Evolutionary conservation across 768 basidiomycete genomes (phyloP).

Genomic region (Brasilioporus rufonigricans): DNA sequence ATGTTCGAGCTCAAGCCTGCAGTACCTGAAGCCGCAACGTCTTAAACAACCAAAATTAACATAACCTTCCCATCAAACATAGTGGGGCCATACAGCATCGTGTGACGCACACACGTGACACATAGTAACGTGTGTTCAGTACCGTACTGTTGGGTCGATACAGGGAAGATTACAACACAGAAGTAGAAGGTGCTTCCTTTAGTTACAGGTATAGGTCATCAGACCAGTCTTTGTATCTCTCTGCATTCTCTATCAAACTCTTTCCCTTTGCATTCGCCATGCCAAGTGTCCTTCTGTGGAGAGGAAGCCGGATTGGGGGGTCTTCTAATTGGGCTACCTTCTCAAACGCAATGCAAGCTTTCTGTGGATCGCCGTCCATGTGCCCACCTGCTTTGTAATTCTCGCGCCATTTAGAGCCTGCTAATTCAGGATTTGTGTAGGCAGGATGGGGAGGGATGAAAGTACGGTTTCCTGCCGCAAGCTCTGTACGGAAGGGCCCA

Average conservation of each 20-base stretch:
- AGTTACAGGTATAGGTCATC: slow-evolving; percentile 20
- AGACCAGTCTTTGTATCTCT: slow-evolving; percentile 24
- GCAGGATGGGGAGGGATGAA: slow-evolving; percentile 11
- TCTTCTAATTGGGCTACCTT: slow-evolving; percentile 18
- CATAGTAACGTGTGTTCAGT: neutral
- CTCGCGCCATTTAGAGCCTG: slow-evolving; percentile 6
- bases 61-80: neutral
- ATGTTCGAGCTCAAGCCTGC: neutral
- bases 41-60: neutral
- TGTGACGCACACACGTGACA: neutral
- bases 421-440: slow-evolving; percentile 14
- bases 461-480: neutral
- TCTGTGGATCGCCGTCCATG: slow-evolving; percentile 17
- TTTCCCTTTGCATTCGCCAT: slow-evolving; percentile 11
- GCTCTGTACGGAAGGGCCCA: slow-evolving; percentile 16
- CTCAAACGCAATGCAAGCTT: slow-evolving; percentile 22
- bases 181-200: neutral
- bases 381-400: neutral
- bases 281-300: slow-evolving; percentile 9
- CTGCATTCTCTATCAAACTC: slow-evolving; percentile 6
- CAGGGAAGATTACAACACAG: neutral
- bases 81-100: neutral
- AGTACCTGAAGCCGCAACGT: neutral
- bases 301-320: slow-evolving; percentile 20
- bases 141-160: no score